Base-by-base conservation (phyloP, 1,284 basidiomycete species). In the Naganishia sp. region DNA sequence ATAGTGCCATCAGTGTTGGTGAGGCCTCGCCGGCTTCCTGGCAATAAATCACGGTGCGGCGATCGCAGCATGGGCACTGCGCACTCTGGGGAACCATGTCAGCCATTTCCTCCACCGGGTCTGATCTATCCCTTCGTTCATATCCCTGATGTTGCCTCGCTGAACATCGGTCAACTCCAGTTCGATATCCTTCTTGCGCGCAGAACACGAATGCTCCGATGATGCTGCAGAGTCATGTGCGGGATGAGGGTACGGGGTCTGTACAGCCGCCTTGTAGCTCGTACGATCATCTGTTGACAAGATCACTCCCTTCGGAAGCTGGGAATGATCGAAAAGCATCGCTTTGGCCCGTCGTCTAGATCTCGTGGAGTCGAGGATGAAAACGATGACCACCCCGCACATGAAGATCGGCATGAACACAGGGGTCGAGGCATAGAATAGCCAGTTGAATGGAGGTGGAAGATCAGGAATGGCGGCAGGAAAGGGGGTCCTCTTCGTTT, bases 41-140 rank as follows among this genome's bases (percentile, higher is more conserved):
- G 18, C 5, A 9, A 18, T 9, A 17, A 71, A 74, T 65, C 55
- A 76, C 75, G 77, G 71, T 23, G 76, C 77, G 17, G 76, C 66
- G 11, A 73, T 72, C 25, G 76, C 73, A 3, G 75, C 73, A 69
- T 79, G 77, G 32, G 75, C 71, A 68, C 77, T 79, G 15, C 69
- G 43, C 9, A 74, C 70, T 28, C 75, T 72, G 9, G 35, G 35
- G 13, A 39, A 13, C 35, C 35, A 39, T 10, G 35, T 39, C 35
- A 76, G 53, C 66, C 73, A 69, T 55, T 77, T 76, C 25, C 64
- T 57, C 25, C 72, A 61, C n/a, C 31, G 60, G 23, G 21, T 25
- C 28, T 39, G 49, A 53, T 65, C 67, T 10, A 17, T 70, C 66
- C 60, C 68, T 6, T 68, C 61, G 58, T 75, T 76, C 35, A 79